These are phyloP conservation scores for Globisporangium polare DNA, from an alignment of 352 stramenopile species.

Conservation along the genomic window DNA sequence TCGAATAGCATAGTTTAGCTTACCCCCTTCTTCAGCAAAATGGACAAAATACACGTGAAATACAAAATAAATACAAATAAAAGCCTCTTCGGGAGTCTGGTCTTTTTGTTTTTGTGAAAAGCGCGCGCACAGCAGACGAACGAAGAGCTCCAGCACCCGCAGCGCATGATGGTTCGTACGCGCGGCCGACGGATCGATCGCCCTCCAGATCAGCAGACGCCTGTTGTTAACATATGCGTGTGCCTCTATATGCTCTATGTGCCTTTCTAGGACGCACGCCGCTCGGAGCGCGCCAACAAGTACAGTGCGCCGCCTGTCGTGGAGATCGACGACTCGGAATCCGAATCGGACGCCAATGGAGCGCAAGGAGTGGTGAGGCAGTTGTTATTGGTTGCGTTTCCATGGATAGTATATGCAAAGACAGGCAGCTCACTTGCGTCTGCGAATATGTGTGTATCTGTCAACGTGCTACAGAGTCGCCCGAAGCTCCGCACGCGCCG, in stretches of 20 bases:
- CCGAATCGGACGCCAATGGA: constrained; percentile 10
- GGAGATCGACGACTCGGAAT: constrained; percentile 20
- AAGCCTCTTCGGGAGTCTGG: neutral
- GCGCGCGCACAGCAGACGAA: constrained; percentile 4
- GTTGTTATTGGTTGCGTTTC: neutral
- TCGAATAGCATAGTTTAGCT: neutral
- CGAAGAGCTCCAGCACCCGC: neutral
- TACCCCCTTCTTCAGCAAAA: neutral
- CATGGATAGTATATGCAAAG: neutral
- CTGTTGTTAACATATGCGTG: neutral
- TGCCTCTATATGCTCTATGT: neutral
- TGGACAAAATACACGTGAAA: neutral
- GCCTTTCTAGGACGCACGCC: neutral
- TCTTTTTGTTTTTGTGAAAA: constrained; percentile 7
- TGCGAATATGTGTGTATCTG: neutral
- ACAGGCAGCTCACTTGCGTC: neutral
- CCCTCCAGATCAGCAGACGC: neutral
- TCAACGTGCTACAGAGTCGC: constrained; percentile 14
- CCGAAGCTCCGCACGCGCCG: constrained; percentile 25
- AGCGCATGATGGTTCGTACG: neutral
- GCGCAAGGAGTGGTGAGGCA: neutral
- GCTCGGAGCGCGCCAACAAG: constrained; percentile 5
- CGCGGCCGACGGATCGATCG: neutral
- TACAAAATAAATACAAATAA: neutral
- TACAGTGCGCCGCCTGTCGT: constrained; percentile 8